Conservation (phyloP, 208 protist species). For the Leishmania tropica region DNA sequence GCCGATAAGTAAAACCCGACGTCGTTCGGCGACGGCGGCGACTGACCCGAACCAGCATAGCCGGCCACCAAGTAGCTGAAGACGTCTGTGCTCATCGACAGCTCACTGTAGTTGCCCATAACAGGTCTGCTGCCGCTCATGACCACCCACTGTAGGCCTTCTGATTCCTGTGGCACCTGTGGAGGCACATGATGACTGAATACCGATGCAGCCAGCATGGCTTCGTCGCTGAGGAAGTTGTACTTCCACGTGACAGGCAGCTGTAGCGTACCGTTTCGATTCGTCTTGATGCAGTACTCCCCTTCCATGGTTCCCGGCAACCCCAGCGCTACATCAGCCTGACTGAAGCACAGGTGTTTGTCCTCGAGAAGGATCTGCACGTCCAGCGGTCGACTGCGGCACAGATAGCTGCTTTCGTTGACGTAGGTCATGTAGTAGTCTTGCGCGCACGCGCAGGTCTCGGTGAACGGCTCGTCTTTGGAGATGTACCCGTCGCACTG, state of each 20-base stretch:
- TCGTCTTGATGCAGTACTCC: constrained; percentile 28
- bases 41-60: background rate
- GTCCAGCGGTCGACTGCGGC: constrained; percentile 26
- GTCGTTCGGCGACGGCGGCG: background rate
- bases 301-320: constrained; percentile 27
- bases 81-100: constrained; percentile 12
- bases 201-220: constrained; percentile 4
- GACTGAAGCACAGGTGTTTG: constrained; percentile 38
- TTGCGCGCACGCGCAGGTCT: constrained; percentile 37
- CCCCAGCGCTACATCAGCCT: constrained; percentile 30
- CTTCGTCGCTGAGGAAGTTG: constrained; percentile 6
- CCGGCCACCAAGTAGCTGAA: constrained; percentile 23
- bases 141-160: constrained; percentile 10
- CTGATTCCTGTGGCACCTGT: background rate
- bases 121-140: background rate
- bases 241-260: constrained; percentile 13
- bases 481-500: constrained; percentile 2
- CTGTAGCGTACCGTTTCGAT: constrained; percentile 11
- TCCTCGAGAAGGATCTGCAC: constrained; percentile 34
- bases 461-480: background rate
- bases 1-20: constrained; percentile 16
- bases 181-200: background rate
- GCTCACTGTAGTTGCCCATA: constrained; percentile 19
- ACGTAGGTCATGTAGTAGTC: constrained; percentile 19
- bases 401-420: background rate